Conservation (phyloP, 345 rosid species). For the Psidium guajava region DNA sequence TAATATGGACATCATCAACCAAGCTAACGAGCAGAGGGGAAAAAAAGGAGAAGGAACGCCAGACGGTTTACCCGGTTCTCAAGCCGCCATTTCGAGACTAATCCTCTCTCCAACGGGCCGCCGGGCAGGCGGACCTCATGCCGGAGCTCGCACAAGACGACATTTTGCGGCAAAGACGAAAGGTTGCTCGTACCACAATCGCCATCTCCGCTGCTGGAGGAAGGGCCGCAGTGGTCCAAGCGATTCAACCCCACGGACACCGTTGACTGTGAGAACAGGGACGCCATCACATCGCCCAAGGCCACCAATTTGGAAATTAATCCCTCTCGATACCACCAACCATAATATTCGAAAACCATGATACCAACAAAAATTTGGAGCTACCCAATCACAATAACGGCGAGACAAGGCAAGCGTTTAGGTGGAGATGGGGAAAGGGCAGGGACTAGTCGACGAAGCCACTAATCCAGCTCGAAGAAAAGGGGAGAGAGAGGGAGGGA, state of each 20-base stretch:
- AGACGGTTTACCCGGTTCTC: conserved; percentile 59
- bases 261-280: conserved; percentile 72
- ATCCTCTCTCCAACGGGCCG: conserved; percentile 64
- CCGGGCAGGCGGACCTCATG: conserved; percentile 55
- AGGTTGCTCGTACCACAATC: conserved; percentile 18
- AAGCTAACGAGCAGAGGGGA: background rate
- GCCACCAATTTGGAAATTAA: conserved; percentile 63
- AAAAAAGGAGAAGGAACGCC: background rate
- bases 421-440: background rate
- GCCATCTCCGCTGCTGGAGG: conserved; percentile 27
- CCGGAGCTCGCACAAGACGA: conserved; percentile 73
- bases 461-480: conserved; percentile 72
- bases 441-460: conserved; percentile 70
- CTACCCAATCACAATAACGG: background rate
- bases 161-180: conserved; percentile 36
- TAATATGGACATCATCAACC: background rate
- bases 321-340: background rate
- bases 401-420: background rate
- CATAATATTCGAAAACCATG: conserved; percentile 5
- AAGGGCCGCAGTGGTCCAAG: conserved; percentile 20
- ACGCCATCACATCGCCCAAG: conserved; percentile 92
- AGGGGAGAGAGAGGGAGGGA: conserved; percentile 1
- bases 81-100: conserved; percentile 87
- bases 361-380: background rate
- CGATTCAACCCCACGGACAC: conserved; percentile 49